Conservation (phyloP, 2,329 filamentous ascomycete genomes). For the Penicillium fuscoglaucum region DNA sequence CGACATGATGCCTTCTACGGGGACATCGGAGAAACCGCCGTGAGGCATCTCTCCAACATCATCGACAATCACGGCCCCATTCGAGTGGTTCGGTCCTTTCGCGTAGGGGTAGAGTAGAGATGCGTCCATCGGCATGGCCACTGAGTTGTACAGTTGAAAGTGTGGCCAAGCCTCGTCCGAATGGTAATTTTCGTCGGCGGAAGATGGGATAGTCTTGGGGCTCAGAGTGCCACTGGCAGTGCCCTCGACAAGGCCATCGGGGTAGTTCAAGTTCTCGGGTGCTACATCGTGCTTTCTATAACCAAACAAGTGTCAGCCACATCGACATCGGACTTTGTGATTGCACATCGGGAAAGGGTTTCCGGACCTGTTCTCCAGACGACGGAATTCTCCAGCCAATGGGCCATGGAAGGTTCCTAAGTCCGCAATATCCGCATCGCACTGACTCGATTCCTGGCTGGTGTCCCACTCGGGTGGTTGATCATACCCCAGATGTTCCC, state of each 20-base stretch:
- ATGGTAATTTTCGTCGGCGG: slow-evolving; percentile 41
- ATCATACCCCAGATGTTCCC: slow-evolving; percentile 40
- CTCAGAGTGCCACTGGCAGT: slow-evolving; percentile 40
- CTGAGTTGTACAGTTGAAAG: slow-evolving; percentile 38
- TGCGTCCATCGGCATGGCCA: slow-evolving; percentile 36
- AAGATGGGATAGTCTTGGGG: slow-evolving; percentile 39
- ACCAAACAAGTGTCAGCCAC: slow-evolving; percentile 14
- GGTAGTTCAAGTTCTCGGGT: slow-evolving; percentile 34
- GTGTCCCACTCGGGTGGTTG: slow-evolving; percentile 42
- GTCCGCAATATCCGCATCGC: slow-evolving; percentile 38
- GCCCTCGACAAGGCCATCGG: slow-evolving; percentile 32
- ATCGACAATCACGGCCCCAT: slow-evolving; percentile 39
- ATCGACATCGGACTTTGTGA: neutral
- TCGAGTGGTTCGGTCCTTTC: slow-evolving; percentile 30
- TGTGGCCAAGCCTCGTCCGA: slow-evolving; percentile 41
- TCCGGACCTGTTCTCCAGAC: slow-evolving; percentile 33
- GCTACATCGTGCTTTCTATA: slow-evolving; percentile 37
- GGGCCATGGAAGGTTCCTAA: slow-evolving; percentile 34
- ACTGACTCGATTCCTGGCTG: slow-evolving; percentile 42
- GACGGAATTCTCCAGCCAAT: slow-evolving; percentile 28
- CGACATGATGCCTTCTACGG: slow-evolving; percentile 32
- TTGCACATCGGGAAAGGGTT: neutral
- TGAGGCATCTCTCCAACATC: slow-evolving; percentile 34
- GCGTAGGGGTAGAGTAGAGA: slow-evolving; percentile 36
- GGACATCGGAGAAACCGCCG: slow-evolving; percentile 31